Base-by-base conservation (phyloP, 2,329 filamentous ascomycete genomes). In the Fusarium sp. region DNA sequence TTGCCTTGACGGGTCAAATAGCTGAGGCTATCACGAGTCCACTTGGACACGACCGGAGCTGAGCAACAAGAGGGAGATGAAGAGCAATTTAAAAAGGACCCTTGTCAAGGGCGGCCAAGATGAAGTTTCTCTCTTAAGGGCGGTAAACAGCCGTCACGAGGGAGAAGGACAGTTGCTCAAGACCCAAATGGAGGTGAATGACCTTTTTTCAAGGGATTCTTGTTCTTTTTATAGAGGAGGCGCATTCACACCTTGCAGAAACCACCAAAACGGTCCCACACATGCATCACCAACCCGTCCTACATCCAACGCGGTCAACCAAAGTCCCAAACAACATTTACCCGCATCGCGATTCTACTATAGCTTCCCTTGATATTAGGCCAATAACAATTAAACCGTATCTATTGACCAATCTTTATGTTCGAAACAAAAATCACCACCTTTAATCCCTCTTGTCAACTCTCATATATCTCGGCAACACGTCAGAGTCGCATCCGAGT, bases 211-310 rank as follows among this genome's bases (percentile, higher is more conserved):
- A 66, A 72, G 60, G 64, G 60, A 62, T 71, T 34, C 18, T 8
- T 29, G 31, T 72, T 72, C 71, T 73, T 73, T 73, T 73, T 74
- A 74, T 72, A 74, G 71, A 63, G 60, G 38, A 64, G 61, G 52
- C 45, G 57, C 52, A 67, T 62, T 62, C 20, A 69, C 62, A 66
- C 62, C 54, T 70, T 70, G 38, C 35, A 59, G 42, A 27, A 20
- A 63, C 24, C 45, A 50, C 45, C 67, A 71, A 37, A 42, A 45
- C 42, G 59, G 68, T 61, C 71, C 71, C 71, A 74, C 68, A 52
- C 47, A 52, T 52, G 47, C 37, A 63, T 59, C n/a, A 42, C 67
- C 47, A 50, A 64, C 14, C 54, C 34, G 22, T 34, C 27, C 47
- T 35, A 59, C 66, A 22, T 61, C 52, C 37, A 69, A 37, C 54